A percentile compares a stretch with the other conserved stretches of the same genome.
Conservation (phyloP, 768 basidiomycete genomes). For the Daedaleopsis nitida region DNA sequence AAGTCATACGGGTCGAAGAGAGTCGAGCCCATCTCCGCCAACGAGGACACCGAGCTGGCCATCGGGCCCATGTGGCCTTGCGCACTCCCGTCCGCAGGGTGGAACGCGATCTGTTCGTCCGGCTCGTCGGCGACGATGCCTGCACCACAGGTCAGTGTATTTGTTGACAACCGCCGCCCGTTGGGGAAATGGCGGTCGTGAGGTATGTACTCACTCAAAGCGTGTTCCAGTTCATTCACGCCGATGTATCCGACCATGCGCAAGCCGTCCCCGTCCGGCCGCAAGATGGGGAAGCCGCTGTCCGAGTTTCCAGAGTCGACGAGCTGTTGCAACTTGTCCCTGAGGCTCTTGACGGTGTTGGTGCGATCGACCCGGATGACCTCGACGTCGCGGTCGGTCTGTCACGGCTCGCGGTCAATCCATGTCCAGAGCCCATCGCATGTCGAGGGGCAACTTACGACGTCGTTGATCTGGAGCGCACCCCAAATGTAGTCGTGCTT, state of each 20-base stretch:
- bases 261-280: conserved; percentile 49
- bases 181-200: too few relatives aligned
- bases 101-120: conserved; percentile 69
- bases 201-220: conserved; percentile 59
- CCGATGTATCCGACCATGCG: conserved; percentile 91
- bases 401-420: neutral
- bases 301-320: conserved; percentile 67
- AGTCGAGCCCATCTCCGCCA: conserved; percentile 44
- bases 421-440: too few relatives aligned
- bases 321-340: conserved; percentile 65
- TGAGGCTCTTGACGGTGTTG: conserved; percentile 80
- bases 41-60: conserved; percentile 63
- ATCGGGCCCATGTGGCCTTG: conserved; percentile 39
- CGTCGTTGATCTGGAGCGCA: conserved; percentile 69
- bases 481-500: conserved; percentile 93
- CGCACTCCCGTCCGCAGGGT: conserved; percentile 36
- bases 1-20: conserved; percentile 70
- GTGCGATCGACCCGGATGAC: conserved; percentile 68
- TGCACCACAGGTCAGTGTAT: conserved; percentile 27
- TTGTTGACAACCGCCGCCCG: too few relatives aligned
- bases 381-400: conserved; percentile 71
- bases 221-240: conserved; percentile 91
- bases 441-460: conserved; percentile 54
- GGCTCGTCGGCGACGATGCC: conserved; percentile 77
- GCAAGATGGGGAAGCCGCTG: conserved; percentile 85